Base-by-base conservation (phyloP, 768 basidiomycete genomes). In the Serendipita vermifera region DNA sequence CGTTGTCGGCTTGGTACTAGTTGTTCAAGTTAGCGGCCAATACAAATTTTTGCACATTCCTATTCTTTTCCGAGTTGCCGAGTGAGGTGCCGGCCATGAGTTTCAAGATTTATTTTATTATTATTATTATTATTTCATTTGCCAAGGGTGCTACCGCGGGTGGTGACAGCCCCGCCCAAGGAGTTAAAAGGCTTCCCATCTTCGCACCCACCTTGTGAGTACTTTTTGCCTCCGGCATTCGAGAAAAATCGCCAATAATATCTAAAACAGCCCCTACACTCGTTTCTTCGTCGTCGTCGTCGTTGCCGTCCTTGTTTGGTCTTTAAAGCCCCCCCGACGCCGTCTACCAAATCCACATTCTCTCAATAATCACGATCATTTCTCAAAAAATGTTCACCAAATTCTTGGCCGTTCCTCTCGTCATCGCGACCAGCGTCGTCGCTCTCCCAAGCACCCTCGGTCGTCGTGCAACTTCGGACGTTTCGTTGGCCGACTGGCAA, bases 21-120 rank as follows among this genome's bases (percentile, higher is more conserved):
- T 51, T 51, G 46, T 51, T 51, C n/a, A n/a, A n/a, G n/a, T 51
- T 31, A 51, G 24, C 27, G 27, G 46, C 46, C 46, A 51, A 51
- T 51, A 51, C 46, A n/a, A 29, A 15, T 20, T 51, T 51, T 20
- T n/a, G 5, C 32, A 27, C 9, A 20, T 26, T 29, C 46, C 46
- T 51, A 31, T 22, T 7, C 5, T 51, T 22, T 51, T 31, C 46
- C 46, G 46, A 9, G 46, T 20, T 51, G 46, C 46, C 27, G 27
- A 22, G 22, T 31, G n/a, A n/a, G n/a, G n/a, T n/a, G n/a, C n/a
- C n/a, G n/a, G n/a, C n/a, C n/a, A n/a, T n/a, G n/a, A n/a, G n/a
- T n/a, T n/a, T n/a, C n/a, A n/a, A n/a, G n/a, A n/a, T n/a, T n/a
- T n/a, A n/a, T n/a, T n/a, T n/a, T n/a, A n/a, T n/a, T n/a, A n/a